Conservation (phyloP, 2,329 filamentous ascomycete species). For the Botrytis squamosa region DNA sequence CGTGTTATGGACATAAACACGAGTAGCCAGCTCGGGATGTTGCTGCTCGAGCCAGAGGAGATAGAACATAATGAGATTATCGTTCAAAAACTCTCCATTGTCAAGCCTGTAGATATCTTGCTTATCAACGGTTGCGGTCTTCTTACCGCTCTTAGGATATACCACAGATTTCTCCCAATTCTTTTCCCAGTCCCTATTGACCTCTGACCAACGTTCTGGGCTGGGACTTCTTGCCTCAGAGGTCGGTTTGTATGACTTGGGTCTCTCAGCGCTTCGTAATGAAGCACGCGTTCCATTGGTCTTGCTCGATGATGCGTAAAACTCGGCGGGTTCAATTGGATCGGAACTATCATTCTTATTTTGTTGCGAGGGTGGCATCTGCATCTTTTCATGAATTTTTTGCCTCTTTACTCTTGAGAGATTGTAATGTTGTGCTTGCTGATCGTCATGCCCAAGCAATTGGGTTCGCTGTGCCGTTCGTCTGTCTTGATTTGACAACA, state of each 20-base stretch:
- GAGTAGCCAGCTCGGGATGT: constrained; percentile 55
- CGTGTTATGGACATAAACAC: constrained; percentile 86
- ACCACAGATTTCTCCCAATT: constrained; percentile 58
- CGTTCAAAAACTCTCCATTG: constrained; percentile 84
- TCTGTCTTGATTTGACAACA: neutral
- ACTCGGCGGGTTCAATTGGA: neutral
- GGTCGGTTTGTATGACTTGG: neutral
- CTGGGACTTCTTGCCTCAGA: constrained; percentile 24
- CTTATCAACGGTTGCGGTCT: constrained; percentile 64
- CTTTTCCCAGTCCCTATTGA: constrained; percentile 52
- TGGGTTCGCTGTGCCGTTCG: neutral
- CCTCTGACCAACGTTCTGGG: constrained; percentile 49
- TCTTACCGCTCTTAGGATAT: constrained; percentile 58
- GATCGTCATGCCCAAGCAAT: neutral
- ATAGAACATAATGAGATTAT: constrained; percentile 89
- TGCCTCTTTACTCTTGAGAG: neutral
- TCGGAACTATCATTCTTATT: neutral
- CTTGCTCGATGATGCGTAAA: constrained; percentile 11
- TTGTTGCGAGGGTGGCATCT: neutral
- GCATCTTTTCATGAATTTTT: constrained; percentile 9
- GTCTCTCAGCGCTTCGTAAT: constrained; percentile 16
- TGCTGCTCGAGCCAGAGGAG: constrained; percentile 67
- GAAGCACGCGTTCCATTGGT: constrained; percentile 23
- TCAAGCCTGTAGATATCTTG: constrained; percentile 76
- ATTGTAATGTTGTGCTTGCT: neutral